Base-by-base conservation (phyloP, 225 moss, liverwort and hornwort genomes). In the Polytrichum commune region DNA sequence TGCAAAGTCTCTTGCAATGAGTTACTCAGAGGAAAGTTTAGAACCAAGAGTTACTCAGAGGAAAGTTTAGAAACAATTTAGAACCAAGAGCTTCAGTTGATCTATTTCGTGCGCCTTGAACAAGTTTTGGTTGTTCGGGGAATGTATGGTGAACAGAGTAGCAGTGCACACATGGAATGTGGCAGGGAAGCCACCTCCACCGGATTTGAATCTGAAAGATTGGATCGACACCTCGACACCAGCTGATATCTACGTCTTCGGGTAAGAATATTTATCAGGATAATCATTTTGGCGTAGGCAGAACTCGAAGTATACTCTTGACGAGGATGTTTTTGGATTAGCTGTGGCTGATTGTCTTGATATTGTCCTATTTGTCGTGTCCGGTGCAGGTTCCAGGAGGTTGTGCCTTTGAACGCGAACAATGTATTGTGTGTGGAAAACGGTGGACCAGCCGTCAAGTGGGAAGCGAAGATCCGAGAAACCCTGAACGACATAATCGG, bases 121-220 rank as follows among this genome's bases (percentile, higher is more conserved):
- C 35, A 6, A 20, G 35, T 32, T 67, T 67, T 30, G 67, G 32
- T 67, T 33, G 19, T 62, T 30, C 62, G 24, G 24, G 63, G 72
- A 18, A 46, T 46, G 8, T 55, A 23, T 60, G 57, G 29, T 71
- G 80, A 80, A 29, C 90, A 93, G 96, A 33, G 82, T 97, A 68
- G 85, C 89, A 32, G 96, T 97, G 25, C 88, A 90, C 67, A 88
- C 96, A 38, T 97, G 96, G 96, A 97, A 97, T 70, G 89, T 94
- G 74, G 96, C 89, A 53, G 96, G 96, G 28, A 87, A 89, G 73
- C 88, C 84, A 46, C 96, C 96, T 77, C 89, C 93, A 33, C 54
- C 75, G 27, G 83, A 83, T 77, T 85, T 93, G 79, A 85, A 93
- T 69, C 72, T 97, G 68, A 83, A 90, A 28, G 89, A 91, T 69